A percentile compares a stretch with the other conserved stretches of the same genome.
Evolutionary conservation across 371 early-diverging fungal genomes (phyloP).

Genomic region (Smittium mucronatum): DNA sequence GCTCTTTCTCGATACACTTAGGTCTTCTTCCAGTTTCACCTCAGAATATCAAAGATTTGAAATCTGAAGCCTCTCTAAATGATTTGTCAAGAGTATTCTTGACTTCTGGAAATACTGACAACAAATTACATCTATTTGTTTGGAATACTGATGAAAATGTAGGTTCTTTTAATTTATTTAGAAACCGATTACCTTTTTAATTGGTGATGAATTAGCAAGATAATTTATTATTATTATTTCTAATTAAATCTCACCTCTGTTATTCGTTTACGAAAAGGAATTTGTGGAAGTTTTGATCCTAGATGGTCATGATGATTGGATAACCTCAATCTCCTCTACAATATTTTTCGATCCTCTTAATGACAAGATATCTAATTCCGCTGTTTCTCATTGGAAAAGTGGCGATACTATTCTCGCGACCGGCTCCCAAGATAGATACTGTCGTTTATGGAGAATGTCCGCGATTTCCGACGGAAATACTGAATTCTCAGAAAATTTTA

Average conservation of each 20-base stretch:
- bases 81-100: slow-evolving; percentile 30
- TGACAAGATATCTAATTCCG: slow-evolving; percentile 17
- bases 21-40: slow-evolving; percentile 38
- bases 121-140: slow-evolving; percentile 48
- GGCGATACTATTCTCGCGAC: slow-evolving; percentile 79
- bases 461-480: slow-evolving; percentile 2
- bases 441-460: slow-evolving; percentile 63
- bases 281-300: slow-evolving; percentile 53
- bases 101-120: slow-evolving; percentile 65
- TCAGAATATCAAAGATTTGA: neutral
- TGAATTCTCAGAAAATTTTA: slow-evolving; percentile 27
- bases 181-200: slow-evolving; percentile 1
- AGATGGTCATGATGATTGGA: slow-evolving; percentile 89
- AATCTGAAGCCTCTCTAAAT: neutral
- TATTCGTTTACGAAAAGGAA: slow-evolving; percentile 14
- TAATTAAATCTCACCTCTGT: neutral
- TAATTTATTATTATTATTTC: no score
- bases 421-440: slow-evolving; percentile 82
- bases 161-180: neutral
- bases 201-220: neutral
- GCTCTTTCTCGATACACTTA: slow-evolving; percentile 54
- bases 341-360: slow-evolving; percentile 36
- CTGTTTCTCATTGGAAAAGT: slow-evolving; percentile 40
- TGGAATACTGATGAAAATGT: slow-evolving; percentile 14
- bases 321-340: slow-evolving; percentile 64